Conservation (phyloP, 2,329 filamentous ascomycete genomes). For the Claviceps sp. region DNA sequence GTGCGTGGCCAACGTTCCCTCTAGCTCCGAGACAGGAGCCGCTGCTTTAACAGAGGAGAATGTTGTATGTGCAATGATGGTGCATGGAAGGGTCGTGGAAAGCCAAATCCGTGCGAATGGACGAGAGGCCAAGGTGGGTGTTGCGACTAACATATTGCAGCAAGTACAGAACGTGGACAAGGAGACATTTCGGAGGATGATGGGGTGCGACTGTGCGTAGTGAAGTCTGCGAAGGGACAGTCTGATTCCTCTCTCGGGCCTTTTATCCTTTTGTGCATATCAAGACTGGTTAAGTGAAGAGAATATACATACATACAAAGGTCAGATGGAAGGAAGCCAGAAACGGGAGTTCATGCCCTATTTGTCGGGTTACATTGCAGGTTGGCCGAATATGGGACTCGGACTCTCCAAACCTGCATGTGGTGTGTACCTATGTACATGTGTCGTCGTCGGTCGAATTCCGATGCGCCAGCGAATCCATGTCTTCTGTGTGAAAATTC, state of each 20-base stretch:
- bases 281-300: too few relatives aligned
- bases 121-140: conserved; percentile 59
- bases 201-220: conserved; percentile 48
- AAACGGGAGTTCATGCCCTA: too few relatives aligned
- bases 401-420: too few relatives aligned
- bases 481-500: too few relatives aligned
- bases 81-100: conserved; percentile 59
- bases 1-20: conserved; percentile 31
- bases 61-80: conserved; percentile 59
- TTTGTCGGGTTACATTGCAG: too few relatives aligned
- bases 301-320: too few relatives aligned
- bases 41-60: conserved; percentile 28
- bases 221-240: background rate
- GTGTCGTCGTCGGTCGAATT: too few relatives aligned
- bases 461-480: too few relatives aligned
- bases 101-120: conserved; percentile 48
- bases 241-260: too few relatives aligned
- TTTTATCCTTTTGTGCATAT: background rate
- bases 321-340: too few relatives aligned
- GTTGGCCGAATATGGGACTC: too few relatives aligned
- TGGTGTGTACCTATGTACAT: too few relatives aligned
- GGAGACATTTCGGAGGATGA: conserved; percentile 45
- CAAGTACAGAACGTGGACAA: conserved; percentile 29
- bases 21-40: conserved; percentile 26
- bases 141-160: conserved; percentile 44